Evolutionary conservation across 805 yeast species (phyloP), one percentile per base, ranked within the genome.

Genomic region (Yueomyces sinensis): DNA sequence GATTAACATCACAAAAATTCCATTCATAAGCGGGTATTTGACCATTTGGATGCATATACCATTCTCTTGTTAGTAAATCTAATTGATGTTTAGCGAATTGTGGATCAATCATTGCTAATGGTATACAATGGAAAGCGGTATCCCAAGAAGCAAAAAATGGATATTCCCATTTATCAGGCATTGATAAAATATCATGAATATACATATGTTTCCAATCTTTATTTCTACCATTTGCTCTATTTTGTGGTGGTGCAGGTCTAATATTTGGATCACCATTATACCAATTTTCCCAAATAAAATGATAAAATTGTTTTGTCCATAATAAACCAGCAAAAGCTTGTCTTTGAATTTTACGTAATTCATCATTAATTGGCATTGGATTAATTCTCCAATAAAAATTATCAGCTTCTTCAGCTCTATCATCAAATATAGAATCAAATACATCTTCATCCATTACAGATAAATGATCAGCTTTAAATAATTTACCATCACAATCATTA

Each of bases 31-130:
- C 95, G 0, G 96, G 95, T 43, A 84, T 74, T 58, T 87, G 95
- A n/a, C 96, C 96, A 54, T 86, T 86, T 31, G 95, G 95, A 54
- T 89, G 95, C 93, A 84, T 83, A 54, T 86, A 86, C 95, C 95
- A 86, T 59, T 86, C 96, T 51, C 95, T 70, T 22, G 94, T 79
- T 54, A 86, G 63, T 37, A 86, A 62, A 53, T 80, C 94, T 45
- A 86, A 68, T 60, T 86, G 95, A 46, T 73, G 77, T 56, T 86
- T 86, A 25, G 95, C 93, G 61, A 82, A 86, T 36, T 72, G 83
- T 2, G 95, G 94, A 56, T 86, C 96, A 50, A 86, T 74, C 86
- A 86, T 82, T 4, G 95, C 89, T 41, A 86, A 61, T 11, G 96
- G 95, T 45, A 86, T 72, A 47, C 94, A 82, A 59, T 86, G 96